Conservation (phyloP, 169 alveolate species). For the Theileria orientalis region DNA sequence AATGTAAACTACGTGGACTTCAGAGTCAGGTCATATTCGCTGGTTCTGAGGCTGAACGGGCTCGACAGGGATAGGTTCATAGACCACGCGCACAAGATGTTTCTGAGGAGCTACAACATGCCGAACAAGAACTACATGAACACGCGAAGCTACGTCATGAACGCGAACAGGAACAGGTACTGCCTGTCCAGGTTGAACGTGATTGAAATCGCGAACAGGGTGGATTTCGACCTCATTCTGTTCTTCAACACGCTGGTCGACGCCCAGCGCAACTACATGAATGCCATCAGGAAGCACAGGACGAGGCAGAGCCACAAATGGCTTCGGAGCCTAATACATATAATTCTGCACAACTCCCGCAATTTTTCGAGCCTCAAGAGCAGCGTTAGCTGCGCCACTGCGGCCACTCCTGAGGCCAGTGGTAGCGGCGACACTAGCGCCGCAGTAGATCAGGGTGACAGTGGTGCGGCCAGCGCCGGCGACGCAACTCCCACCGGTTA, state of each 20-base stretch:
- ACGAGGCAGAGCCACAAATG: neutral
- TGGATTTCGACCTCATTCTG: constrained; percentile 17
- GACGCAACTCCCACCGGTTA: no score
- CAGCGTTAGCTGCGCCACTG: no score
- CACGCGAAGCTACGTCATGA: no score
- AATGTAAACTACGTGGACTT: neutral
- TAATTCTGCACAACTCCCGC: constrained; percentile 9
- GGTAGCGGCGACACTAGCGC: no score
- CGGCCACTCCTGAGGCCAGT: neutral
- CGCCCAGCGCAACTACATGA: constrained; percentile 19
- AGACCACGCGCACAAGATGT: constrained; percentile 11
- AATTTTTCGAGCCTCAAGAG: no score
- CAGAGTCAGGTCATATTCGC: constrained; percentile 17
- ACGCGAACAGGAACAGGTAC: neutral
- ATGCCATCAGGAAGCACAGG: constrained; percentile 14
- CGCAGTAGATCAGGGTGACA: no score
- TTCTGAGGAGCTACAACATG: constrained; percentile 5
- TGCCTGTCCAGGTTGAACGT: constrained; percentile 25
- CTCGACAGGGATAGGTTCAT: constrained; percentile 18
- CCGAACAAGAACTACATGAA: no score
- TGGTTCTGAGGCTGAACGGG: constrained; percentile 23
- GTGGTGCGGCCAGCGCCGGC: no score
- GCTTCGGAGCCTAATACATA: neutral
- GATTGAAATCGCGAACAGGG: constrained; percentile 26
- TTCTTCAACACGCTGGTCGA: constrained; percentile 22